Base-by-base conservation (phyloP, 2,329 filamentous ascomycete genomes). In the Aaosphaeria pasadenensis region DNA sequence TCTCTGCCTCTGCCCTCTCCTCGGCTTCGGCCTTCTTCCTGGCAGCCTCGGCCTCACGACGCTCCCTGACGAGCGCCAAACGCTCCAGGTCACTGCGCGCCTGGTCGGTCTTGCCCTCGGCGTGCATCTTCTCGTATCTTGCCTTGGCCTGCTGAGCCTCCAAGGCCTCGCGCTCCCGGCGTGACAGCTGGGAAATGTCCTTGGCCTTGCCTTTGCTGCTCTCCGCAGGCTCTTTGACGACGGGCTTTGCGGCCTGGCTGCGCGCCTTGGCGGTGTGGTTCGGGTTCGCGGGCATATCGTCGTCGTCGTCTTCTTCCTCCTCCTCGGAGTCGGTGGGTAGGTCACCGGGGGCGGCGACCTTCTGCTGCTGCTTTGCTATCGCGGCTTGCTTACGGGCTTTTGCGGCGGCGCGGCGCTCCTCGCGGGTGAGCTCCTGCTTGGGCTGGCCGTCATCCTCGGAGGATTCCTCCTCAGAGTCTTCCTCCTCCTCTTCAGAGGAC, bases 51-150 rank as follows among this genome's bases (percentile, higher is more conserved):
- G 86, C 86, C 63, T 89, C 91, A 54, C 94, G 83, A 75, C 90
- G 87, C 79, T 96, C 89, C 42, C 86, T 84, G 57, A 99, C 90
- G 50, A 92, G 68, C 70, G 78, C 84, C 63, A 99, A 74, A 47
- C 94, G 83, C 50, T 90, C 92, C 58, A 97, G 67, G 72, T 99
- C 94, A 5, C 89, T 86, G 69, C 89, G 87, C 42, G 92, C 91
- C 78, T 96, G 89, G 52, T 99, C 94, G 40, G 94, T 97, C 84
- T 97, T 97, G 63, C 92, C 92, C 66, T 91, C 88, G 48, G 91
- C 89, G 64, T 96, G 92, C 61, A 96, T 72, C 74, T 95, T 95
- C 77, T 90, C 83, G 67, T 96, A 96, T 58, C 85, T 82, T 77
- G 96, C 91, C 71, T 91, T 91, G 30, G 89, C 90, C 68, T 92